phyloP scores from a whole-genome alignment of 257 asterid genomes.

The Solanum corneliomulleri region DNA sequence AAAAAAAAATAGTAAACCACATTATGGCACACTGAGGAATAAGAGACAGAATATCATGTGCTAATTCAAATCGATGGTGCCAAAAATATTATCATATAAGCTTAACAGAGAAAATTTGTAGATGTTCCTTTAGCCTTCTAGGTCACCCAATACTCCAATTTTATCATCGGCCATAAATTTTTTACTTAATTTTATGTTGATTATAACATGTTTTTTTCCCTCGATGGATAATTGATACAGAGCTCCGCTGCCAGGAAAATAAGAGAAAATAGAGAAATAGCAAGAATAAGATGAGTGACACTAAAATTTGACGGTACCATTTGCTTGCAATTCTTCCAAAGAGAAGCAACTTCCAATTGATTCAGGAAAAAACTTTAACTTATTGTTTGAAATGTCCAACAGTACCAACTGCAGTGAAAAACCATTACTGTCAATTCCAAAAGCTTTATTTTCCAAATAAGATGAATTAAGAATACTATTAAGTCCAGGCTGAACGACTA shows the following conservation, averaged over 20 bases:
- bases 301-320: slow-evolving; percentile 43
- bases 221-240: background rate
- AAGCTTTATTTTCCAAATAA: background rate
- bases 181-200: background rate
- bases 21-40: background rate
- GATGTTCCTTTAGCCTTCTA: background rate
- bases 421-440: background rate
- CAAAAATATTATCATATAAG: background rate
- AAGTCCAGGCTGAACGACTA: background rate
- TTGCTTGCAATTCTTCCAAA: slow-evolving; percentile 91
- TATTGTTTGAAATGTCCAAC: slow-evolving; percentile 77
- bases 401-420: slow-evolving; percentile 64
- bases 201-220: background rate
- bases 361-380: slow-evolving; percentile 73
- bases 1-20: background rate
- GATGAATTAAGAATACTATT: background rate
- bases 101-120: background rate
- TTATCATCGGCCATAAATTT: background rate
- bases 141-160: background rate
- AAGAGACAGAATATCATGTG: background rate
- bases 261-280: background rate
- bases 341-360: slow-evolving; percentile 95
- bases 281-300: background rate
- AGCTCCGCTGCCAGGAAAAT: background rate
- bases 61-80: background rate